Base-by-base conservation (phyloP, 352 stramenopile genomes). In the Globisporangium nunn region DNA sequence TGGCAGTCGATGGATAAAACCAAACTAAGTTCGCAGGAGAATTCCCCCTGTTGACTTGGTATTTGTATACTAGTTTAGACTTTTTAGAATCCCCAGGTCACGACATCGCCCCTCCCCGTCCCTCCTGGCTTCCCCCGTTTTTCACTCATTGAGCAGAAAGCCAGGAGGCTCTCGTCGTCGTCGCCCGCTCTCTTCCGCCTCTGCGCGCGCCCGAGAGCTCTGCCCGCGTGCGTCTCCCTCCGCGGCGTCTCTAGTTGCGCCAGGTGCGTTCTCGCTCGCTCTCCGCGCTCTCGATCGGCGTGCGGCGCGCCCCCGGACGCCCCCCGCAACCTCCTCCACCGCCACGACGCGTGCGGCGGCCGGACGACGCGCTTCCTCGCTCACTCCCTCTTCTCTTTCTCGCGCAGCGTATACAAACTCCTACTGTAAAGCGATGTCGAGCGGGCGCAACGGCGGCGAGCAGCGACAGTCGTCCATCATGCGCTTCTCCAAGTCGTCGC, bases 401-500 rank as follows among this genome's bases (percentile, higher is more conserved):
- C 43, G 5, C n/a, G 28, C 43, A 14, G 6, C 15, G 14, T 28
- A 15, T 28, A 30, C 43, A 12, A 12, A 15, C 37, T 10, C 15
- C 6, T 15, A 23, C 6, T 23, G 6, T 30, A 8, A 23, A 4
- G 7, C 43, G 6, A 59, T 52, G 44, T 54, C 47, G 45, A 62
- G 58, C 46, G 35, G 41, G n/a, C 50, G 58, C 33, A 55, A 54
- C 50, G 67, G 58, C 47, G 64, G 71, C 48, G 35, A 58, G 58
- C 44, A 43, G 30, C 67, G 62, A 45, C 64, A 68, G 55, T 71
- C 70, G 53, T 81, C 86, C 54, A 71, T 68, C 55, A 82, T 85
- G 65, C 78, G 81, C 60, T 88, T 91, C 59, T 83, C 63, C 51
- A 88, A 88, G 62, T 68, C 61, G 49, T 66, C 74, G 54, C 78